Percentiles rank a stretch among this genome's conserved stretches.
phyloP scores from a whole-genome alignment of 768 basidiomycete genomes.

The Leccinum sublutescens region DNA sequence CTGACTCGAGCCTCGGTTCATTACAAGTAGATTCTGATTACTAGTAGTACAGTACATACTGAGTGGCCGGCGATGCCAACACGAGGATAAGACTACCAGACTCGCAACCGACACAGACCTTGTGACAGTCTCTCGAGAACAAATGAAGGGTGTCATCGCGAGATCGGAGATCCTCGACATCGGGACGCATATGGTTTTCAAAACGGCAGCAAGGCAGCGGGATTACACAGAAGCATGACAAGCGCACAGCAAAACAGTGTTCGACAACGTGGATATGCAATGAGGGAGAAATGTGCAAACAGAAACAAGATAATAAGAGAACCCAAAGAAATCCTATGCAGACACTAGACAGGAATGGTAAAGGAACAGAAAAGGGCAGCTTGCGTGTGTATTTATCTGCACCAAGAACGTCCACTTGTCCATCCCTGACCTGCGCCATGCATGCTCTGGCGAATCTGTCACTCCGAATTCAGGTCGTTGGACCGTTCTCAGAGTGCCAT shows the following conservation, averaged over 20 bases:
- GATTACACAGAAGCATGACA: neutral
- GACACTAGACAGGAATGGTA: neutral
- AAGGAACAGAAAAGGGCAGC: neutral
- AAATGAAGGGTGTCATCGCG: neutral
- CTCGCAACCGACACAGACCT: too few species aligned
- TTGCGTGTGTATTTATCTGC: conserved; percentile 1
- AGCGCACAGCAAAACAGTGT: neutral
- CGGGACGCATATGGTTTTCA: neutral
- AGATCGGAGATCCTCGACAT: neutral
- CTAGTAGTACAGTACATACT: too few species aligned
- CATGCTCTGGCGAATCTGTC: neutral
- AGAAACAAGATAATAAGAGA: neutral
- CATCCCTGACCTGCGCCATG: neutral
- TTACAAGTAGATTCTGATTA: too few species aligned
- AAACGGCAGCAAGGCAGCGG: neutral
- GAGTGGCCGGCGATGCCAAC: too few species aligned
- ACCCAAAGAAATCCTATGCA: neutral
- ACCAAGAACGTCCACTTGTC: neutral
- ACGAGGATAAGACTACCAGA: too few species aligned
- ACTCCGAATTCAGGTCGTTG: conserved; percentile 8
- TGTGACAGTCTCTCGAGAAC: too few species aligned
- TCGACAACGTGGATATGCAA: neutral
- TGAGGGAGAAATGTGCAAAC: neutral
- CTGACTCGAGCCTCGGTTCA: too few species aligned
- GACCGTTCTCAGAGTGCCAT: conserved; percentile 27